These are phyloP conservation scores for Exophiala sp. DNA, from an alignment of 2,329 filamentous ascomycete genomes.

Conservation along the genomic window DNA sequence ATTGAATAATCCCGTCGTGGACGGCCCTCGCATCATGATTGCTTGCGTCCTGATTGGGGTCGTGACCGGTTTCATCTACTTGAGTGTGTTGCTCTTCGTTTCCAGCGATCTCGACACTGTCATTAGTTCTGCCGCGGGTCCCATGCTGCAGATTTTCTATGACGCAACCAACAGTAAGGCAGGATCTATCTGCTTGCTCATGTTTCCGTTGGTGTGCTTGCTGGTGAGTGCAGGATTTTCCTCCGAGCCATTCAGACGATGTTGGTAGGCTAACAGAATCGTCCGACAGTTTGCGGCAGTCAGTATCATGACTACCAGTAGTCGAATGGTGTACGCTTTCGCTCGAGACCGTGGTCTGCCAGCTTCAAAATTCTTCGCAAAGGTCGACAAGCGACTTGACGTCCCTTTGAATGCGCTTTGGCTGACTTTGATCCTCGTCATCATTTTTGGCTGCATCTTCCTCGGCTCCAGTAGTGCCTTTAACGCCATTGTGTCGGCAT, in stretches of 20 bases:
- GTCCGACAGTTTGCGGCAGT: slow-evolving; percentile 56
- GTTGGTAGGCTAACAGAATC: slow-evolving; percentile 31
- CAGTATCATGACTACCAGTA: slow-evolving; percentile 63
- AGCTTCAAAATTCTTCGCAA: slow-evolving; percentile 47
- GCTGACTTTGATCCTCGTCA: slow-evolving; percentile 58
- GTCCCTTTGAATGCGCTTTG: slow-evolving; percentile 66
- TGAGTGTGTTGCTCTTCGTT: slow-evolving; percentile 62
- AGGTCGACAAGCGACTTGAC: slow-evolving; percentile 57
- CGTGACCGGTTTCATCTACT: slow-evolving; percentile 60
- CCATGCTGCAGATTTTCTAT: slow-evolving; percentile 60
- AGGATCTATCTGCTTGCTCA: slow-evolving; percentile 62
- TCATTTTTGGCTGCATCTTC: slow-evolving; percentile 68
- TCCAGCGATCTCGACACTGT: slow-evolving; percentile 56
- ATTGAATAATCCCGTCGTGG: slow-evolving; percentile 45
- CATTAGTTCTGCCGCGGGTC: slow-evolving; percentile 55
- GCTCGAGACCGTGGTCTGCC: slow-evolving; percentile 62
- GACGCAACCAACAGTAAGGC: slow-evolving; percentile 60
- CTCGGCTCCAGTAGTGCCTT: slow-evolving; percentile 65
- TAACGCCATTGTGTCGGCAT: slow-evolving; percentile 67
- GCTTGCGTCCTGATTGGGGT: slow-evolving; percentile 62
- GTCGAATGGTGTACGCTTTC: slow-evolving; percentile 66
- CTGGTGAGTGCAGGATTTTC: slow-evolving; percentile 22
- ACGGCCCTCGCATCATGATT: slow-evolving; percentile 65
- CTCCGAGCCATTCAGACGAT: not conserved
- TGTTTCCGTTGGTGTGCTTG: slow-evolving; percentile 38